A percentile compares a stretch with the other conserved stretches of the same genome.
These are phyloP conservation scores for Fusarium kyushuense DNA, from an alignment of 2,329 filamentous ascomycete genomes.

Conservation along the genomic window DNA sequence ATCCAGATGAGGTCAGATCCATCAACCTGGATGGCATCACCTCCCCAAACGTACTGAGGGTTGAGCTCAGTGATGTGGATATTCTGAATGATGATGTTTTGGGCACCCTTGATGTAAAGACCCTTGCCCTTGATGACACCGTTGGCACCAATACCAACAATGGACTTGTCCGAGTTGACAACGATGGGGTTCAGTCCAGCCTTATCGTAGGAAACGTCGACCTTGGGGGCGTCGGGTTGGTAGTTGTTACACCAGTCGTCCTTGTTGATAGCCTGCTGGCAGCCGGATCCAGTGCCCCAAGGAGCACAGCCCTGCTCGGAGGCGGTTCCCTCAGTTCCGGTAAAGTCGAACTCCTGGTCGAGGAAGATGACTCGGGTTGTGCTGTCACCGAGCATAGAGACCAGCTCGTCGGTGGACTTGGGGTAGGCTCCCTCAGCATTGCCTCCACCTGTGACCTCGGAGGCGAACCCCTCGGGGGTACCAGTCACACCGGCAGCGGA, in stretches of 20 bases:
- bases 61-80: slow-evolving; percentile 67
- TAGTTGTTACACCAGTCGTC: slow-evolving; percentile 71
- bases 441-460: slow-evolving; percentile 72
- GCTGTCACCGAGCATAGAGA: slow-evolving; percentile 68
- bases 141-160: slow-evolving; percentile 64
- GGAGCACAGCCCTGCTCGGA: slow-evolving; percentile 69
- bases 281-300: slow-evolving; percentile 64
- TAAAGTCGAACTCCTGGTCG: slow-evolving; percentile 68
- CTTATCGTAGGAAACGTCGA: slow-evolving; percentile 62
- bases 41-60: slow-evolving; percentile 70
- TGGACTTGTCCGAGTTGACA: slow-evolving; percentile 68
- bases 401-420: slow-evolving; percentile 66
- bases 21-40: slow-evolving; percentile 67
- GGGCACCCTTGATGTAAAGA: slow-evolving; percentile 57
- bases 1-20: slow-evolving; percentile 62
- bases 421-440: slow-evolving; percentile 69
- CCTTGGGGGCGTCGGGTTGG: slow-evolving; percentile 62
- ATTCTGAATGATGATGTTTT: slow-evolving; percentile 72
- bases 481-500: slow-evolving; percentile 48
- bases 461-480: slow-evolving; percentile 58
- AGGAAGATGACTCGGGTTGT: slow-evolving; percentile 69
- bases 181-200: slow-evolving; percentile 63
- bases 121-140: slow-evolving; percentile 71
- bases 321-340: slow-evolving; percentile 64
- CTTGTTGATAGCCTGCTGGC: slow-evolving; percentile 72